Evolutionary conservation across 2,329 filamentous ascomycete genomes (phyloP).

Genomic region (Geosmithia flava): DNA sequence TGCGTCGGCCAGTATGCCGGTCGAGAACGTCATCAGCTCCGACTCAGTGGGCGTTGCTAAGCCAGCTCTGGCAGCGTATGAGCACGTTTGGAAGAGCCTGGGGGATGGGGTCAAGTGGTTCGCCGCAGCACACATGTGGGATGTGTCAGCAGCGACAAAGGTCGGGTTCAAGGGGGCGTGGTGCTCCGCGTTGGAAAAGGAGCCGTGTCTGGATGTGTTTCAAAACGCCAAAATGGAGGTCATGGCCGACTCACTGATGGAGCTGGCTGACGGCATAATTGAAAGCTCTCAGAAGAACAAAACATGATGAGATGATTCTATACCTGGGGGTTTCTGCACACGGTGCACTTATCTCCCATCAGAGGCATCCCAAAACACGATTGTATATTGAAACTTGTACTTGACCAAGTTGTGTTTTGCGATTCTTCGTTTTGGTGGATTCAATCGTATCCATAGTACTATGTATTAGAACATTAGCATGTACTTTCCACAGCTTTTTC

Average conservation of each 20-base stretch:
- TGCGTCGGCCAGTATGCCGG: conserved; percentile 33
- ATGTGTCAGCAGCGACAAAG: conserved; percentile 36
- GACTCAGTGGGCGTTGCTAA: conserved; percentile 34
- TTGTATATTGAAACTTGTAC: no score
- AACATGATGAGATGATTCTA: background rate
- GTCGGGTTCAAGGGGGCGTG: conserved; percentile 38
- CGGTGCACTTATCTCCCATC: no score
- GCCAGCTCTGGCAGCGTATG: conserved; percentile 34
- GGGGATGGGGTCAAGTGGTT: conserved; percentile 34
- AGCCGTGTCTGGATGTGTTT: conserved; percentile 35
- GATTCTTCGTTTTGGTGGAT: no score
- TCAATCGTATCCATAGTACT: no score
- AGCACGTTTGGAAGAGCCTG: conserved; percentile 26
- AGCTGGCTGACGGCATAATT: conserved; percentile 31
- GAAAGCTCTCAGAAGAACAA: background rate
- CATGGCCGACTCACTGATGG: conserved; percentile 28
- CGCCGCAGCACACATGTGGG: conserved; percentile 48
- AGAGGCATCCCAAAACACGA: no score
- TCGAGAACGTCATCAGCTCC: conserved; percentile 36
- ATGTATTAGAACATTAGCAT: no score
- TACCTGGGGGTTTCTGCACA: background rate
- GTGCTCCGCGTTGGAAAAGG: conserved; percentile 37
- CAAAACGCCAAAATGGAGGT: conserved; percentile 32
- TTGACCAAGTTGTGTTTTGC: no score
- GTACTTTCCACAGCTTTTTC: no score